Conservation (phyloP, 2,329 filamentous ascomycete genomes). For the Tetracladium maxilliforme region DNA sequence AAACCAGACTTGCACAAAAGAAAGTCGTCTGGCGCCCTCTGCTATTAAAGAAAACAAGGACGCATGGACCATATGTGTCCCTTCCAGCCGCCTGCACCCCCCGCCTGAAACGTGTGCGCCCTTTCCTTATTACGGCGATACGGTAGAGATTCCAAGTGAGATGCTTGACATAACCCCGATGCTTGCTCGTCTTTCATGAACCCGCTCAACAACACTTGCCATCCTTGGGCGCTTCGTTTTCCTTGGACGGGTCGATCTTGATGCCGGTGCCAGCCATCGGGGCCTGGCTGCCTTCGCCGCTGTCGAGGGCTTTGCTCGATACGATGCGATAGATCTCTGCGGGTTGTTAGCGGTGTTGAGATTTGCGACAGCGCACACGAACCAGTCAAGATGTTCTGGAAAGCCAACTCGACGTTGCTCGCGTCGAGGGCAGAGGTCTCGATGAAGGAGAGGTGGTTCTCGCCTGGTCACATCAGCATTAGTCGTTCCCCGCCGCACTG, state of each 20-base stretch:
- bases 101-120: too few relatives aligned
- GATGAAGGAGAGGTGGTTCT: slow-evolving; percentile 97
- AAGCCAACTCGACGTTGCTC: slow-evolving; percentile 97
- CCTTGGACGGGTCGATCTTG: slow-evolving; percentile 73
- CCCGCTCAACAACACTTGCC: slow-evolving; percentile 63
- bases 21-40: too few relatives aligned
- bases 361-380: slow-evolving; percentile 21
- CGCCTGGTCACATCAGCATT: slow-evolving; percentile 39
- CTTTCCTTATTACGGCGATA: too few relatives aligned
- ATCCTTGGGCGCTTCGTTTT: slow-evolving; percentile 59
- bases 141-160: too few relatives aligned
- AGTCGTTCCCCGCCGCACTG: slow-evolving; percentile 5
- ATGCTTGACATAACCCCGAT: too few relatives aligned
- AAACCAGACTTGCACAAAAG: too few relatives aligned
- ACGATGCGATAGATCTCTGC: slow-evolving; percentile 99
- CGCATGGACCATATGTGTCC: too few relatives aligned
- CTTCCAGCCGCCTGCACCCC: too few relatives aligned
- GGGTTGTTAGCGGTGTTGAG: neutral
- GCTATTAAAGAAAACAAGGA: too few relatives aligned
- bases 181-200: too few relatives aligned
- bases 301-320: slow-evolving; percentile 91
- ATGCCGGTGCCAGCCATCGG: slow-evolving; percentile 74
- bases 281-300: slow-evolving; percentile 67
- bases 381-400: slow-evolving; percentile 99
- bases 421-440: slow-evolving; percentile 97